Conservation (phyloP, 352 stramenopile species). For the Plasmopara viticola region DNA sequence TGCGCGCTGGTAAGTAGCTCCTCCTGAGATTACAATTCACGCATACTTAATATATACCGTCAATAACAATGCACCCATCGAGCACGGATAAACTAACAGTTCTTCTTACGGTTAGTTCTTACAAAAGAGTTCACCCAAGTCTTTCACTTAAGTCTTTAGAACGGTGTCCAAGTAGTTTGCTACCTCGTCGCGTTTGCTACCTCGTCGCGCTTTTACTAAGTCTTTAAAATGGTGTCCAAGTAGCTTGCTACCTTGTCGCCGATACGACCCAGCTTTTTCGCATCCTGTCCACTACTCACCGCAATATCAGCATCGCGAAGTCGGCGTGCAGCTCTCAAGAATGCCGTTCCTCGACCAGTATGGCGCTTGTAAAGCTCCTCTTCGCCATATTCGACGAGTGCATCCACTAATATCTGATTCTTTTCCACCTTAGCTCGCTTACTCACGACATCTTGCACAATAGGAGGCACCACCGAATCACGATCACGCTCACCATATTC, state of each 20-base stretch:
- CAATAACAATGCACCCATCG: too few relatives aligned
- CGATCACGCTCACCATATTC: conserved; percentile 22
- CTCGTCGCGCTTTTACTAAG: too few relatives aligned
- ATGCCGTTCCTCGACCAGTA: conserved; percentile 55
- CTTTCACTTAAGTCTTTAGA: not conserved
- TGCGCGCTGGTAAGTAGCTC: too few relatives aligned
- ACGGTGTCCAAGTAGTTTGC: conserved; percentile 43
- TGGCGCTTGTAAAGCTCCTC: conserved; percentile 43
- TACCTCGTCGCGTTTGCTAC: conserved; percentile 64
- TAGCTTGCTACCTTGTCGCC: conserved; percentile 57
- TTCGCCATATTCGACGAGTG: conserved; percentile 51
- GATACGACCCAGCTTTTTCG: conserved; percentile 48
- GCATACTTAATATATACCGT: too few relatives aligned
- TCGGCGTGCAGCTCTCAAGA: conserved; percentile 53
- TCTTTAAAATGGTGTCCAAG: conserved; percentile 29
- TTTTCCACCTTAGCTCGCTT: conserved; percentile 29
- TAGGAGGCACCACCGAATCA: conserved; percentile 26
- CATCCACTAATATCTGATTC: conserved; percentile 65
- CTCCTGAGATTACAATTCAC: too few relatives aligned
- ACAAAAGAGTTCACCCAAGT: too few relatives aligned
- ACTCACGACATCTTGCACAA: conserved; percentile 46
- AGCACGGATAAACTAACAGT: too few relatives aligned
- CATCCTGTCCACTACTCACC: conserved; percentile 46
- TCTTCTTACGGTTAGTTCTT: too few relatives aligned
- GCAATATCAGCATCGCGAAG: conserved; percentile 35